These are phyloP conservation scores for Quercus gilva DNA, from an alignment of 306 rosid species.

Conservation along the genomic window DNA sequence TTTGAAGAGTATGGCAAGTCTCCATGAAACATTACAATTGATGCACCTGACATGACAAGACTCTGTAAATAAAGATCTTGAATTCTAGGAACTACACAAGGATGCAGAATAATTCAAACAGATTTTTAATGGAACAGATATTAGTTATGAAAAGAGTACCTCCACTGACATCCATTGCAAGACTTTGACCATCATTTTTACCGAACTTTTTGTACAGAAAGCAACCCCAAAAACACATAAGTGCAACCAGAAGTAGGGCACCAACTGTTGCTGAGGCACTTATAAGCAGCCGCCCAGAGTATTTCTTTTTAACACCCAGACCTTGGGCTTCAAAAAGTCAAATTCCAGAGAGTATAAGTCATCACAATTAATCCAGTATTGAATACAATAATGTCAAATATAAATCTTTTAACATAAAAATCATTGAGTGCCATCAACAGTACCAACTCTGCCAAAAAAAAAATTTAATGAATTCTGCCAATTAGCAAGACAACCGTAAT, in stretches of 20 bases:
- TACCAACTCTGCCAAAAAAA: conserved; percentile 6
- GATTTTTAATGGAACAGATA: conserved; percentile 21
- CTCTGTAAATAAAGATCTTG: conserved; percentile 19
- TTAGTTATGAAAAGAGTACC: conserved; percentile 47
- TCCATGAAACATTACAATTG: conserved; percentile 96
- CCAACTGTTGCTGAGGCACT: conserved; percentile 99
- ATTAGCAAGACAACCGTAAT: conserved; percentile 1
- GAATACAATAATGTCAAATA: conserved; percentile 14
- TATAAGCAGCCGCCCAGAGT: conserved; percentile 86
- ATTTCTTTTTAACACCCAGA: conserved; percentile 68
- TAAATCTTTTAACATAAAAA: background rate
- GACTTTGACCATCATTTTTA: conserved; percentile 63
- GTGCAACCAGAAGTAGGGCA: conserved; percentile 95
- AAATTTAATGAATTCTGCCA: background rate
- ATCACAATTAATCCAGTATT: conserved; percentile 16
- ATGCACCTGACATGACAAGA: conserved; percentile 65
- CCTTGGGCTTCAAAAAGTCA: conserved; percentile 49
- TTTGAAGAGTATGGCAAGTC: conserved; percentile 97
- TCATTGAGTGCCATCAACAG: conserved; percentile 10
- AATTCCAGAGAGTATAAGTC: conserved; percentile 16
- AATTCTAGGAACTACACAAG: conserved; percentile 19
- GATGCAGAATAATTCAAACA: conserved; percentile 12
- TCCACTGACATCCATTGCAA: conserved; percentile 82
- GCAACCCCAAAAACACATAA: conserved; percentile 99
- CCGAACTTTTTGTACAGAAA: conserved; percentile 90